Percentiles rank a stretch among this genome's conserved stretches.
phyloP scores from a whole-genome alignment of 1,139 yeast genomes.

The Magnusiomyces sp. region DNA sequence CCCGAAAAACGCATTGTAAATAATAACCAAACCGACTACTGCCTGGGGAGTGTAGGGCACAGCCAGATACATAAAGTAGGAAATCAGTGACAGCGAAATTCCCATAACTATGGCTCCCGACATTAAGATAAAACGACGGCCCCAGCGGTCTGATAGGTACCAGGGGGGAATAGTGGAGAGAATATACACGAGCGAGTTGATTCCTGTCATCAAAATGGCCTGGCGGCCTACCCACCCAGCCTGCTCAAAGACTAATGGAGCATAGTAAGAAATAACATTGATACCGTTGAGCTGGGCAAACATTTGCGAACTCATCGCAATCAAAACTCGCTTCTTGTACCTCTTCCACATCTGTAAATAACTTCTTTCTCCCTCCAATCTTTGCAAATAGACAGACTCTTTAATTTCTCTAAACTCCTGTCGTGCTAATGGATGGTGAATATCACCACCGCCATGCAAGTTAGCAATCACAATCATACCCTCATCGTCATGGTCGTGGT shows the following conservation, averaged over 20 bases:
- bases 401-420: conserved; percentile 71
- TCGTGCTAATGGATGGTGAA: conserved; percentile 47
- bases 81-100: conserved; percentile 52
- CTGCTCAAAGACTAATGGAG: conserved; percentile 86
- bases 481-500: conserved; percentile 81
- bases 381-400: conserved; percentile 64
- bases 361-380: conserved; percentile 70
- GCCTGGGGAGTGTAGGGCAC: conserved; percentile 54
- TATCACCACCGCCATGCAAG: conserved; percentile 60
- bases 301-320: conserved; percentile 85
- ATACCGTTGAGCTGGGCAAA: conserved; percentile 93
- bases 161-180: conserved; percentile 80
- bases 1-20: conserved; percentile 82
- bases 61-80: conserved; percentile 56
- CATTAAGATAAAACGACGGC: conserved; percentile 71
- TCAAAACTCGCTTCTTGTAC: conserved; percentile 70
- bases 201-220: conserved; percentile 90
- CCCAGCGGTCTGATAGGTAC: conserved; percentile 87
- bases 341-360: conserved; percentile 61
- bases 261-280: conserved; percentile 85
- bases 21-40: conserved; percentile 68
- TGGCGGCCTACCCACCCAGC: conserved; percentile 91
- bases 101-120: conserved; percentile 80
- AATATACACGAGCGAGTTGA: conserved; percentile 69
- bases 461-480: conserved; percentile 80